phyloP scores from a whole-genome alignment of 306 rosid species.

The Urtica urens region DNA sequence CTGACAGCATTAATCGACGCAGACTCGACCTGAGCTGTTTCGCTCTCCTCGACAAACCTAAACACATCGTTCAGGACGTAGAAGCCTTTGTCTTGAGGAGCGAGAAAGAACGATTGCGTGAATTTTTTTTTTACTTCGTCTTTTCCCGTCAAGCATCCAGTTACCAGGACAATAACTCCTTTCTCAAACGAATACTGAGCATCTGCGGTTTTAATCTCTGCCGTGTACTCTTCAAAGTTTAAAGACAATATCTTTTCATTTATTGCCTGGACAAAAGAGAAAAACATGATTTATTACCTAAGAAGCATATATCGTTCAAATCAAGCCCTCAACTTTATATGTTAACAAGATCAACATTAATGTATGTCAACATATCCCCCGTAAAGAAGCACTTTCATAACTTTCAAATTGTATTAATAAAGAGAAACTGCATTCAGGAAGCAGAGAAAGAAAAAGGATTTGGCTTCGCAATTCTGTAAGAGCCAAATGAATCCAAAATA shows the following conservation, averaged over 20 bases:
- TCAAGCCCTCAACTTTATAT: no score
- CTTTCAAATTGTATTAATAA: no score
- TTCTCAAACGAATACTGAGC: conserved; percentile 80
- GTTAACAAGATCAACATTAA: no score
- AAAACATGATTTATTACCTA: conserved; percentile 4
- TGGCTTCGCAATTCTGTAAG: no score
- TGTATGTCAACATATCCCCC: no score
- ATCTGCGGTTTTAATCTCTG: conserved; percentile 91
- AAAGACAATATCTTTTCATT: conserved; percentile 67
- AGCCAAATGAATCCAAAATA: no score
- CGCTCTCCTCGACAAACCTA: conserved; percentile 69
- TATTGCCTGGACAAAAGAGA: conserved; percentile 69
- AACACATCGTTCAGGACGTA: conserved; percentile 90
- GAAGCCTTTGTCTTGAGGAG: conserved; percentile 93
- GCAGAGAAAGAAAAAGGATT: no score
- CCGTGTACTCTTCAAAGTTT: conserved; percentile 74
- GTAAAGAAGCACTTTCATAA: no score
- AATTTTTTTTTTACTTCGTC: conserved; percentile 72
- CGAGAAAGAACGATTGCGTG: conserved; percentile 86
- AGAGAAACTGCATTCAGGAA: no score
- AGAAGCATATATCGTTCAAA: no score
- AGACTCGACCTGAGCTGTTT: conserved; percentile 27
- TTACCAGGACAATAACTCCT: conserved; percentile 89
- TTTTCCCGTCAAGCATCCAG: conserved; percentile 95
- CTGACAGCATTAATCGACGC: conserved; percentile 25